Conservation (phyloP, 805 yeast genomes). For the Myxozyma kluyveri region DNA sequence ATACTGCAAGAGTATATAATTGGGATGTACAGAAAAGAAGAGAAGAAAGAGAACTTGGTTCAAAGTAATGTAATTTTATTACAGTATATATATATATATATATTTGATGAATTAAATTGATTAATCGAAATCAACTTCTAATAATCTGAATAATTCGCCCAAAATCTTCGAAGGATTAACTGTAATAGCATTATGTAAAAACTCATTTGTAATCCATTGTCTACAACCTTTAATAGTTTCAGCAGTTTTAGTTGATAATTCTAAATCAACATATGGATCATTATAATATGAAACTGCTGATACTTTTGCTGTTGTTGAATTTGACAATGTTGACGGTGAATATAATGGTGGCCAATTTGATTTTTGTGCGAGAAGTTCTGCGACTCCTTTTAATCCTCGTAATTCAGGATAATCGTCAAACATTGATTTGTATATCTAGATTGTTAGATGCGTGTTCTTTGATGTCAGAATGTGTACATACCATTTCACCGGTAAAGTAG, state of each 20-base stretch:
- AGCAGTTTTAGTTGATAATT: conserved; percentile 41
- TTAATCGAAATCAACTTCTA: conserved; percentile 43
- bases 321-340: conserved; percentile 37
- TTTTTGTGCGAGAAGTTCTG: conserved; percentile 36
- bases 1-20: conserved; percentile 68
- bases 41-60: conserved; percentile 20
- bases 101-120: neutral
- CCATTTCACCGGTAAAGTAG: conserved; percentile 56
- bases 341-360: conserved; percentile 43
- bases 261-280: conserved; percentile 46
- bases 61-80: neutral
- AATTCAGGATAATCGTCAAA: conserved; percentile 50
- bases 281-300: conserved; percentile 30
- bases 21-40: conserved; percentile 41
- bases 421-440: conserved; percentile 48
- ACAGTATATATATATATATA: neutral
- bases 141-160: conserved; percentile 40
- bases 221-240: conserved; percentile 40
- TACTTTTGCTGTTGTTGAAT: conserved; percentile 24
- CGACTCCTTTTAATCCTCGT: conserved; percentile 42
- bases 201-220: conserved; percentile 46
- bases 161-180: conserved; percentile 42
- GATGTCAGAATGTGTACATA: neutral
- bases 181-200: conserved; percentile 46
- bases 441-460: neutral